These are phyloP conservation scores for Macrotyloma uniflorum DNA, from an alignment of 306 rosid genomes.

Conservation along the genomic window DNA sequence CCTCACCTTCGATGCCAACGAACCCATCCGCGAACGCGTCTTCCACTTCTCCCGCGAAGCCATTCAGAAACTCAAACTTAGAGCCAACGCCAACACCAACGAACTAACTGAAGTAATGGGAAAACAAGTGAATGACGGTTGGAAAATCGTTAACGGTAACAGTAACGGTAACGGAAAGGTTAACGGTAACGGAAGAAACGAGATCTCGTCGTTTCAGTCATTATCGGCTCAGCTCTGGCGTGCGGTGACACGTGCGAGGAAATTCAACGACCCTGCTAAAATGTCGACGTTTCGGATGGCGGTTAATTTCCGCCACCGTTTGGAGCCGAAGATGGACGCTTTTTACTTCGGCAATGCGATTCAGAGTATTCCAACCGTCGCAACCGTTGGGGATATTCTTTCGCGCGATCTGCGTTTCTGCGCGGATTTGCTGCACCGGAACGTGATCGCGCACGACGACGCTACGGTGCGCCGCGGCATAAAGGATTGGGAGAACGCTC, in stretches of 20 bases:
- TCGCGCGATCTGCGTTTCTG: conserved; percentile 63
- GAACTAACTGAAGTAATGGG: conserved; percentile 47
- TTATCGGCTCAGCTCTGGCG: conserved; percentile 88
- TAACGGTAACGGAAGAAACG: conserved; percentile 27
- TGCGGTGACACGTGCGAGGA: conserved; percentile 79
- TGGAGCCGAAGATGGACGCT: conserved; percentile 67
- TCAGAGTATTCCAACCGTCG: conserved; percentile 85
- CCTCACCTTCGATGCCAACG: conserved; percentile 56
- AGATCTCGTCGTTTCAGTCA: conserved; percentile 86
- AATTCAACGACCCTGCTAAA: conserved; percentile 42
- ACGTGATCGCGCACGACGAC: conserved; percentile 71
- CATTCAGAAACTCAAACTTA: conserved; percentile 59
- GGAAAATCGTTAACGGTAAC: conserved; percentile 48
- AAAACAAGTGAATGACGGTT: conserved; percentile 54
- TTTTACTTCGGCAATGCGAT: conserved; percentile 90
- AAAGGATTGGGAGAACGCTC: conserved; percentile 72
- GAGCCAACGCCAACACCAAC: conserved; percentile 40
- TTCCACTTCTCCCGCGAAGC: conserved; percentile 64
- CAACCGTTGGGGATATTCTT: conserved; percentile 54
- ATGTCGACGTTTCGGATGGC: conserved; percentile 92
- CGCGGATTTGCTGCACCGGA: conserved; percentile 62
- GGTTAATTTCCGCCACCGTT: conserved; percentile 84
- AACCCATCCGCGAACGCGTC: conserved; percentile 70
- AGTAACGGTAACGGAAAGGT: not conserved
- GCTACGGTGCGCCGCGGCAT: conserved; percentile 68